Base-by-base conservation (phyloP, 164 flowering plant genomes). In the Macadamia tetraphylla region DNA sequence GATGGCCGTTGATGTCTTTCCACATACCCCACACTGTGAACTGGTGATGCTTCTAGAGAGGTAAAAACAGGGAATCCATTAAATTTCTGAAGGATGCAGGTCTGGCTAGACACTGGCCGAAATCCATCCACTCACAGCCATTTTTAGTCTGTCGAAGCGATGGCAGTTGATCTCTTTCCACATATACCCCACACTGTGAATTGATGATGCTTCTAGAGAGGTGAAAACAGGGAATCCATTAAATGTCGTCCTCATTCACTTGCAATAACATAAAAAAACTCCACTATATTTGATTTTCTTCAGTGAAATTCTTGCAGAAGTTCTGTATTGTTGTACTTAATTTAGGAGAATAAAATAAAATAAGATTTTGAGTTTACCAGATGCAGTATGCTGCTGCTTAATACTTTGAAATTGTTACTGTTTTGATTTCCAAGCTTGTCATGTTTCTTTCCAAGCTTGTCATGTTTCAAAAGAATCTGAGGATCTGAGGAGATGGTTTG, bases 41-140 rank as follows among this genome's bases (percentile, higher is more conserved):
- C 74, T 87, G 86, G 96, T 91, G 72, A 89, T 93, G 97, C 94
- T 93, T 58, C 75, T 91, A 8, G 94, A 94, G 83, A 88, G 97
- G 84, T 94, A 76, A 80, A 68, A 35, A 6, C 58, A 48, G 40
- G 40, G 40, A 35, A 35, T 35, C 5, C 40, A 35, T 35, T 35
- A 35, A 35, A 35, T 35, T 35, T 35, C 5, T 88, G 90, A 87
- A 96, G 73, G 79, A 83, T 66, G 91, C 97, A 65, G 89, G 97
- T 63, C 78, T 90, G 76, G 99, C 97, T 35, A 80, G 97, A 58
- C 96, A 87, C 66, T 83, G 99, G 71, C 82, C 82, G 66, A 94
- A 92, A 75, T 90, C 97, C 2, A 94, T 94, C n/a, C 66, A 70
- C 49, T 94, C 98, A 88, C 98, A 88, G 84, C 95, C 97, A 23